Conservation (phyloP, 2,329 filamentous ascomycete species). For the Fonsecaea pugnacius region DNA sequence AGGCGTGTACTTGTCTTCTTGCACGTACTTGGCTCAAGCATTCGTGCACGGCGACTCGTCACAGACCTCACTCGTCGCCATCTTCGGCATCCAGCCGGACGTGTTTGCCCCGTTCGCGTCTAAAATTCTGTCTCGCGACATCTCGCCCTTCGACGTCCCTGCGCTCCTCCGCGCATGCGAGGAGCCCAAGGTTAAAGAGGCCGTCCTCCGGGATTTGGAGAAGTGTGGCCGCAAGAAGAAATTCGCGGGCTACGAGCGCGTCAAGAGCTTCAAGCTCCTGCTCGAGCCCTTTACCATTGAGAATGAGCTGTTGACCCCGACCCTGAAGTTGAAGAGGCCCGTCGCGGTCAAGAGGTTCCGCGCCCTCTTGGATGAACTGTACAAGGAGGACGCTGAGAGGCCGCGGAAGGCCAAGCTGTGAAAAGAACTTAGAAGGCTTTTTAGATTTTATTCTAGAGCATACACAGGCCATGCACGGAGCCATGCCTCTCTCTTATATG, state of each 20-base stretch:
- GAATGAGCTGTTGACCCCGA: conserved; percentile 72
- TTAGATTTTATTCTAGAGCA: no score
- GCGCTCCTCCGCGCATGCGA: conserved; percentile 69
- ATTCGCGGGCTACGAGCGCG: conserved; percentile 88
- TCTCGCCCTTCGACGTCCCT: conserved; percentile 67
- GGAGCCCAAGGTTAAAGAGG: conserved; percentile 72
- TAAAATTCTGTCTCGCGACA: conserved; percentile 71
- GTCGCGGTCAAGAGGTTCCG: conserved; percentile 68
- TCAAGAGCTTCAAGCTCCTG: conserved; percentile 73
- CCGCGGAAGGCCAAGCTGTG: conserved; percentile 34
- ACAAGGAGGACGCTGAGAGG: conserved; percentile 47
- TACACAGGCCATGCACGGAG: no score
- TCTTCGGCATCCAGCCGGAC: conserved; percentile 87
- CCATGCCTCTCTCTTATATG: no score
- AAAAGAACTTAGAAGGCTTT: background rate
- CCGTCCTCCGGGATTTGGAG: conserved; percentile 78
- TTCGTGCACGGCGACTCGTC: conserved; percentile 90
- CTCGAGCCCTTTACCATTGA: conserved; percentile 92
- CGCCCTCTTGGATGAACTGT: conserved; percentile 62
- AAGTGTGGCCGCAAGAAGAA: conserved; percentile 79
- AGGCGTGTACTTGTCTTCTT: conserved; percentile 86
- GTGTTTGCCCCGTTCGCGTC: conserved; percentile 79
- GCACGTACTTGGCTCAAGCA: conserved; percentile 74
- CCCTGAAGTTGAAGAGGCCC: conserved; percentile 72
- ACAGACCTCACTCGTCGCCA: conserved; percentile 78